phyloP scores from a whole-genome alignment of 495 filamentous ascomycete genomes.

The Penicillium macrosclerotiorum region DNA sequence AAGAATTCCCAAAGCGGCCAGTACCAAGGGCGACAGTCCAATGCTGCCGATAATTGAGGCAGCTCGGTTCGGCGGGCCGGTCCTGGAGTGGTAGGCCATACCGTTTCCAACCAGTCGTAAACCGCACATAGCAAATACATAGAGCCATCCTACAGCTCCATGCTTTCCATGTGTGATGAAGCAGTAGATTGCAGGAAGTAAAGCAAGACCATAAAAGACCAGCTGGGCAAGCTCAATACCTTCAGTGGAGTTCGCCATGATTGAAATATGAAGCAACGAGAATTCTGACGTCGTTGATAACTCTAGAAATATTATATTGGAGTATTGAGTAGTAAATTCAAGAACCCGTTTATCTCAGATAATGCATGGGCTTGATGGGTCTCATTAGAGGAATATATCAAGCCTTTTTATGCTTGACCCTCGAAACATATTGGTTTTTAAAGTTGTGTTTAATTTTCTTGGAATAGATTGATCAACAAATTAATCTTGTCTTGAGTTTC shows the following conservation, averaged over 20 bases:
- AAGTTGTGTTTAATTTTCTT: neutral
- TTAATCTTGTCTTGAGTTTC: neutral
- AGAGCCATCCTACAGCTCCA: slow-evolving; percentile 38
- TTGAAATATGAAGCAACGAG: neutral
- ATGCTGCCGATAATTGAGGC: slow-evolving; percentile 39
- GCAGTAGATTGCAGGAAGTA: slow-evolving; percentile 32
- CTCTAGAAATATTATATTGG: no score
- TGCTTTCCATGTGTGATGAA: slow-evolving; percentile 32
- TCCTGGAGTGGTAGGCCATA: slow-evolving; percentile 27
- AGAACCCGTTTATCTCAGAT: no score
- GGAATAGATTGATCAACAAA: neutral
- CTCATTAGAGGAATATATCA: no score
- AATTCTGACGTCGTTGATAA: no score
- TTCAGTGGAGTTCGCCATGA: slow-evolving; percentile 13
- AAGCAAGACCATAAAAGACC: slow-evolving; percentile 31
- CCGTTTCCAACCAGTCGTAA: slow-evolving; percentile 35
- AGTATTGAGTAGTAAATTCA: no score
- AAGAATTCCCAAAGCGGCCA: slow-evolving; percentile 34
- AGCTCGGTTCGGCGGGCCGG: slow-evolving; percentile 10
- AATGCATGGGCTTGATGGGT: no score
- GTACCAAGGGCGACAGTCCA: slow-evolving; percentile 41
- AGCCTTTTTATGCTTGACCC: no score
- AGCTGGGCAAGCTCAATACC: slow-evolving; percentile 32
- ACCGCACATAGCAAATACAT: slow-evolving; percentile 36
- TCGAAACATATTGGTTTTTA: no score